These are phyloP conservation scores for Aspergillus pseudoviridinutans DNA, from an alignment of 2,329 filamentous ascomycete species.

Conservation along the genomic window DNA sequence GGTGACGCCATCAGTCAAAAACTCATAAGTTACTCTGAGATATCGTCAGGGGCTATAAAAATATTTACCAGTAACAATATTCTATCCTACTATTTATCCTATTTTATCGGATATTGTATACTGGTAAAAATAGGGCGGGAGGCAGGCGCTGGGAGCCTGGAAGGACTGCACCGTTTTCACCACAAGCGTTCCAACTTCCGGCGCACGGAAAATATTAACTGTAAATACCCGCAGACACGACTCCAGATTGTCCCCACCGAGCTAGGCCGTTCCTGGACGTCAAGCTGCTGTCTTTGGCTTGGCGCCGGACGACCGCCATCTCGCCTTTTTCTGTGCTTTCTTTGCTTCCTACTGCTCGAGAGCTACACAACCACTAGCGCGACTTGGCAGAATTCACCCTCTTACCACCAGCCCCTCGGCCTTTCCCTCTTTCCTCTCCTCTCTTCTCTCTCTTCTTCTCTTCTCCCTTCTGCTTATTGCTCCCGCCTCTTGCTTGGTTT, in stretches of 20 bases:
- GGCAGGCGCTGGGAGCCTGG: constrained; percentile 1
- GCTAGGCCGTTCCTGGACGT: constrained; percentile 26
- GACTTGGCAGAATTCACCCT: constrained; percentile 30
- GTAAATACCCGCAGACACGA: constrained; percentile 24
- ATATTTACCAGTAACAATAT: neutral
- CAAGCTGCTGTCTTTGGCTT: constrained; percentile 20
- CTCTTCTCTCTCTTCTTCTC: constrained; percentile 8
- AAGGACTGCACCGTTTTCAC: constrained; percentile 4
- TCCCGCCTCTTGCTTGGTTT: constrained; percentile 7
- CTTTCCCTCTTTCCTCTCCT: constrained; percentile 14
- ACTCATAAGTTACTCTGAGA: neutral
- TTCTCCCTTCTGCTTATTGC: constrained; percentile 9
- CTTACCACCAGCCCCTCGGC: constrained; percentile 31
- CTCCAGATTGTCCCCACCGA: constrained; percentile 22
- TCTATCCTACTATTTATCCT: neutral
- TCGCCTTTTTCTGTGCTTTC: constrained; percentile 23
- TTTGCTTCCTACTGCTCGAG: constrained; percentile 15
- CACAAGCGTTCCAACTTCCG: constrained; percentile 7
- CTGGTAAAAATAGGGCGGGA: neutral
- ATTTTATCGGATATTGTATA: neutral
- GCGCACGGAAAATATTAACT: constrained; percentile 25
- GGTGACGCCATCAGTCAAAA: neutral
- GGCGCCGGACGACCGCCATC: constrained; percentile 23
- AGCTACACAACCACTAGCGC: constrained; percentile 35
- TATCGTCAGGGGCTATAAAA: neutral